Evolutionary conservation across 208 protist genomes (phyloP).

Genomic region (Wallacemonas sp.): DNA sequence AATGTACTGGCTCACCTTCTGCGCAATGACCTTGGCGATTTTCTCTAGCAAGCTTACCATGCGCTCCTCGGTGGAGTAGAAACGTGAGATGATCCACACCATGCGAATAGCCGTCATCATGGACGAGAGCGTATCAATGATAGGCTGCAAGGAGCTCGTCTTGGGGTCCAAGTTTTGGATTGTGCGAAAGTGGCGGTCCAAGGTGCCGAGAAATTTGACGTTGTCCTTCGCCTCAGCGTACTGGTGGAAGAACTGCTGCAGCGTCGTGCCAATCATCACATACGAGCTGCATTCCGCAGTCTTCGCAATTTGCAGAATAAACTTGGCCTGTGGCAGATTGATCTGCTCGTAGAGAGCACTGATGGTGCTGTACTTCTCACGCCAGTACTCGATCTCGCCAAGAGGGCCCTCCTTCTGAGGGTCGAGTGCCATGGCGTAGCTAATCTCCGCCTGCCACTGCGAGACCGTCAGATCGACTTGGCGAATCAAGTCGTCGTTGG

Average conservation of each 20-base stretch:
- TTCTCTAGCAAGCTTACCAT: constrained; percentile 98
- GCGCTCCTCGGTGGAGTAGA: constrained; percentile 98
- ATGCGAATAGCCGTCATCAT: constrained; percentile 99
- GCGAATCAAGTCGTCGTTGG: constrained; percentile 85
- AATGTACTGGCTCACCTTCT: constrained; percentile 94
- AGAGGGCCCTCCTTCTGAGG: constrained; percentile 93
- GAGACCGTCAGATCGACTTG: constrained; percentile 88
- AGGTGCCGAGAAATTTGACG: constrained; percentile 98
- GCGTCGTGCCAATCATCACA: constrained; percentile 89
- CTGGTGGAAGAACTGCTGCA: constrained; percentile 94
- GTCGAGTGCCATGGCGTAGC: constrained; percentile 89
- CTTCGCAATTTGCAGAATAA: constrained; percentile 92
- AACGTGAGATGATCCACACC: constrained; percentile 99
- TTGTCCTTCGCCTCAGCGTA: constrained; percentile 99
- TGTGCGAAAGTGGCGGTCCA: constrained; percentile 99
- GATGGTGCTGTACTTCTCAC: constrained; percentile 94
- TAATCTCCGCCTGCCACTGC: constrained; percentile 92
- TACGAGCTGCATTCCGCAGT: constrained; percentile 87
- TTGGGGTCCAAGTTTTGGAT: constrained; percentile 86
- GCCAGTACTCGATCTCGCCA: constrained; percentile 98
- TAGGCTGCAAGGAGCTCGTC: constrained; percentile 87
- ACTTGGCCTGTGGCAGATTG: constrained; percentile 92
- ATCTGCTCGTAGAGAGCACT: constrained; percentile 97
- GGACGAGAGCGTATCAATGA: constrained; percentile 96
- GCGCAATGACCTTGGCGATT: constrained; percentile 96